Conservation (phyloP, 2,329 filamentous ascomycete genomes). For the Aspergillus thermomutatus region DNA sequence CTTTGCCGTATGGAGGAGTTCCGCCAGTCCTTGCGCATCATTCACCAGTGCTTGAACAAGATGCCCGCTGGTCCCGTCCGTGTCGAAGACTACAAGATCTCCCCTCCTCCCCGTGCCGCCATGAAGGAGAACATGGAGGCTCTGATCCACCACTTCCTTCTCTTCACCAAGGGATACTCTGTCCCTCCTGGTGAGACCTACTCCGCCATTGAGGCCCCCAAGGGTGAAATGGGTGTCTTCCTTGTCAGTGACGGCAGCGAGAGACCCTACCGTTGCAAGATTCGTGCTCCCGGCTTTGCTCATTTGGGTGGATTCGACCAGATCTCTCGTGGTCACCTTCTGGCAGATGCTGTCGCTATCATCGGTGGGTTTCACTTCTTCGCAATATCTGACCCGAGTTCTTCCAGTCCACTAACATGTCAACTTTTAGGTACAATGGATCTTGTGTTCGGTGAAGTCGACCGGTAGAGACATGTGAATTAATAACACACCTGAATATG, state of each 20-base stretch:
- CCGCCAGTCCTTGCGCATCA: constrained; percentile 95
- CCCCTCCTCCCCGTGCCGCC: constrained; percentile 87
- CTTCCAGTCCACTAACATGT: constrained; percentile 9
- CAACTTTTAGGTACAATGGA: constrained; percentile 63
- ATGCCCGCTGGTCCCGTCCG: constrained; percentile 94
- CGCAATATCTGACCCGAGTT: neutral
- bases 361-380: constrained; percentile 58
- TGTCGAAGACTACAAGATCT: constrained; percentile 98
- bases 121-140: constrained; percentile 99
- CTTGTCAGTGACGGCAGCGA: constrained; percentile 94
- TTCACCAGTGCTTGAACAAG: constrained; percentile 98
- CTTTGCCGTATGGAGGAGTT: constrained; percentile 99
- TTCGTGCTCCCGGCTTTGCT: constrained; percentile 92
- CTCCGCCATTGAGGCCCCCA: constrained; percentile 96
- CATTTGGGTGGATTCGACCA: constrained; percentile 95
- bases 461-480: constrained; percentile 41
- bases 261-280: constrained; percentile 95
- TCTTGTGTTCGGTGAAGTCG: constrained; percentile 76
- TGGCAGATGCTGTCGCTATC: constrained; percentile 95
- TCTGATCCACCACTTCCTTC: constrained; percentile 96
- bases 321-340: constrained; percentile 82
- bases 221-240: constrained; percentile 99
- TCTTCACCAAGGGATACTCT: constrained; percentile 97
- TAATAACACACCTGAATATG: neutral
- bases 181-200: constrained; percentile 98